Evolutionary conservation across 108 stramenopile genomes (phyloP).

Genomic region (Nitzschia palea): DNA sequence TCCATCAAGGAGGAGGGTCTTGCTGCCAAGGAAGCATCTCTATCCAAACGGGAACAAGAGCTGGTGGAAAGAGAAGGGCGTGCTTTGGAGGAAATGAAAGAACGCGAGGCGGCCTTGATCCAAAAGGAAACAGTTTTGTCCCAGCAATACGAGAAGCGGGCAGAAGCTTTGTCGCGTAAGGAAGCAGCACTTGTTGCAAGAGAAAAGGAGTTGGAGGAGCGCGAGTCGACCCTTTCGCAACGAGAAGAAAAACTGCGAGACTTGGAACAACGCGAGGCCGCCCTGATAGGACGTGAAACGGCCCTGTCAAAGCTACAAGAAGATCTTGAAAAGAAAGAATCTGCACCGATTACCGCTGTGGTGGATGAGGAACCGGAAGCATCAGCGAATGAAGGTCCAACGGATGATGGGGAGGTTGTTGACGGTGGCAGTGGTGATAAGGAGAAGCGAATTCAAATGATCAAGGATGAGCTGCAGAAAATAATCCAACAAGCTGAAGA

Average conservation of each 20-base stretch:
- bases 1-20: not conserved
- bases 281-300: not conserved
- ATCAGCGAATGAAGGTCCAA: no score
- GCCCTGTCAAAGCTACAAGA: not conserved
- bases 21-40: not conserved
- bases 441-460: constrained; percentile 25
- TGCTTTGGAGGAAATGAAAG: not conserved
- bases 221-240: not conserved
- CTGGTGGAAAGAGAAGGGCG: not conserved
- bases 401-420: not conserved
- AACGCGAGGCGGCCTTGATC: not conserved
- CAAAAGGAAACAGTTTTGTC: not conserved
- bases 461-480: constrained; percentile 16
- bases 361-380: not conserved
- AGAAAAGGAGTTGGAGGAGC: not conserved
- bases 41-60: not conserved
- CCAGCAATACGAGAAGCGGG: not conserved
- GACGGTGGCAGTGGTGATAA: not conserved
- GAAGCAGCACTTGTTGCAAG: not conserved
- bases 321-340: not conserved
- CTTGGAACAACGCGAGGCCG: not conserved
- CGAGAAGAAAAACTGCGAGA: not conserved
- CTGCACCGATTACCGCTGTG: not conserved
- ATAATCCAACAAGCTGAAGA: constrained; percentile 19
- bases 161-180: no score